Conservation (phyloP, 257 asterid genomes). For the Solanum stenotomum region DNA sequence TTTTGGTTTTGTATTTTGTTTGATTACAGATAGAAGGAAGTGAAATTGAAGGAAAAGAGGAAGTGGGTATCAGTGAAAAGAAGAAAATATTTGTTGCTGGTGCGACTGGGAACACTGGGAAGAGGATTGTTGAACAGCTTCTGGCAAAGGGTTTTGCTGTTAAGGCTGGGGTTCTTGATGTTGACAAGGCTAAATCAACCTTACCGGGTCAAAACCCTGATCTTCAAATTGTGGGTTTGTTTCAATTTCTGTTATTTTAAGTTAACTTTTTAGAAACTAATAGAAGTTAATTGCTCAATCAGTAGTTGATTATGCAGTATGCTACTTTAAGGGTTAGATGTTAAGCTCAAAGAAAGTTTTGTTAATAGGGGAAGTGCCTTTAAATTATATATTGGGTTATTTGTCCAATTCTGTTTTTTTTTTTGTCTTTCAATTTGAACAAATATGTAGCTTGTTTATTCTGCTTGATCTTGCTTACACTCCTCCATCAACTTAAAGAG, state of each 20-base stretch:
- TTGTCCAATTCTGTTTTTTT: background rate
- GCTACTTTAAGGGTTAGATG: background rate
- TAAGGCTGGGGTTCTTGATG: slow-evolving; percentile 81
- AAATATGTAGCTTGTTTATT: background rate
- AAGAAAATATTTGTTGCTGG: slow-evolving; percentile 90
- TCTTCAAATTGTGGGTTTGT: slow-evolving; percentile 67
- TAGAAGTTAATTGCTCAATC: background rate
- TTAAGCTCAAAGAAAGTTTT: no score
- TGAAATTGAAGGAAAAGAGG: slow-evolving; percentile 43
- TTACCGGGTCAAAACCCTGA: slow-evolving; percentile 52
- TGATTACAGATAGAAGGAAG: slow-evolving; percentile 52
- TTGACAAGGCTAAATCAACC: slow-evolving; percentile 64
- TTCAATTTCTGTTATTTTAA: background rate
- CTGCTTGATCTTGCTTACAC: background rate
- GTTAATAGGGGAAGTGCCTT: background rate
- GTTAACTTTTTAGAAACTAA: background rate
- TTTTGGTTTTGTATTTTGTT: background rate
- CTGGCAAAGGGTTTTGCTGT: slow-evolving; percentile 86
- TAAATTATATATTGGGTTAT: background rate
- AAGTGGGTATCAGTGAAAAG: slow-evolving; percentile 20
- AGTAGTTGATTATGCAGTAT: background rate
- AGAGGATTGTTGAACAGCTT: slow-evolving; percentile 89
- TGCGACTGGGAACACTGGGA: slow-evolving; percentile 90
- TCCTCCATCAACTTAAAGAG: background rate
- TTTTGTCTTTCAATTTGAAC: background rate